phyloP scores from a whole-genome alignment of 371 early-diverging fungal species.

The Rozella allomycis region DNA sequence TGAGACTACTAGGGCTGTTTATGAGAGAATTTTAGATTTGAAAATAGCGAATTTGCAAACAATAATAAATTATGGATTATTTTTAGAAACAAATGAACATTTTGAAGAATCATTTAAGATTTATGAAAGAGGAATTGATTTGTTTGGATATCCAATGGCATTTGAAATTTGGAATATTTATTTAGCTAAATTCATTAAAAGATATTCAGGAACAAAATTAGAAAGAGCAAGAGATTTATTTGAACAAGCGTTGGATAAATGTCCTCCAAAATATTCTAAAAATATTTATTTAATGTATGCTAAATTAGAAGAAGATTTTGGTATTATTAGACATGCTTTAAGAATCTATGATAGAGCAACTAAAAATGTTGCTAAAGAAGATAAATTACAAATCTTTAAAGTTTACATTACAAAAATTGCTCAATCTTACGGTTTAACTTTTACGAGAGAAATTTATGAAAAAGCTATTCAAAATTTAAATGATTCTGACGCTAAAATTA shows the following conservation, averaged over 20 bases:
- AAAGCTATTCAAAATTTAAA: slow-evolving; percentile 66
- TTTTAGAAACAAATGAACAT: slow-evolving; percentile 66
- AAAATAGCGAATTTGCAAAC: slow-evolving; percentile 84
- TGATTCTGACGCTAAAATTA: slow-evolving; percentile 51
- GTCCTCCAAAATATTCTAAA: slow-evolving; percentile 67
- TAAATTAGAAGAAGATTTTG: slow-evolving; percentile 76
- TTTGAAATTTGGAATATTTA: slow-evolving; percentile 94
- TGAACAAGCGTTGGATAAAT: slow-evolving; percentile 73
- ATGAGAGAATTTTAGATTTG: slow-evolving; percentile 76
- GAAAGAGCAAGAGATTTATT: slow-evolving; percentile 87
- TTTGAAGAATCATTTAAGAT: slow-evolving; percentile 83
- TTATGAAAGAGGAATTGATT: slow-evolving; percentile 85
- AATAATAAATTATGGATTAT: slow-evolving; percentile 75
- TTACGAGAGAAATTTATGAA: slow-evolving; percentile 73
- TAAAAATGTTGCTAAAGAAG: slow-evolving; percentile 42
- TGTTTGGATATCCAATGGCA: slow-evolving; percentile 86
- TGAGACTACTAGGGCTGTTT: slow-evolving; percentile 59
- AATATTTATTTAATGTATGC: slow-evolving; percentile 78
- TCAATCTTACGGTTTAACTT: slow-evolving; percentile 59
- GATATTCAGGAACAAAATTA: slow-evolving; percentile 56
- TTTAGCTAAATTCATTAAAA: slow-evolving; percentile 56
- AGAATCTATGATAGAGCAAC: slow-evolving; percentile 79
- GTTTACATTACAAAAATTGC: slow-evolving; percentile 76
- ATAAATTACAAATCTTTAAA: slow-evolving; percentile 56
- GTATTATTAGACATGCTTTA: slow-evolving; percentile 75